phyloP scores from a whole-genome alignment of 1,284 basidiomycete species.

The Wolfiporia cocos region DNA sequence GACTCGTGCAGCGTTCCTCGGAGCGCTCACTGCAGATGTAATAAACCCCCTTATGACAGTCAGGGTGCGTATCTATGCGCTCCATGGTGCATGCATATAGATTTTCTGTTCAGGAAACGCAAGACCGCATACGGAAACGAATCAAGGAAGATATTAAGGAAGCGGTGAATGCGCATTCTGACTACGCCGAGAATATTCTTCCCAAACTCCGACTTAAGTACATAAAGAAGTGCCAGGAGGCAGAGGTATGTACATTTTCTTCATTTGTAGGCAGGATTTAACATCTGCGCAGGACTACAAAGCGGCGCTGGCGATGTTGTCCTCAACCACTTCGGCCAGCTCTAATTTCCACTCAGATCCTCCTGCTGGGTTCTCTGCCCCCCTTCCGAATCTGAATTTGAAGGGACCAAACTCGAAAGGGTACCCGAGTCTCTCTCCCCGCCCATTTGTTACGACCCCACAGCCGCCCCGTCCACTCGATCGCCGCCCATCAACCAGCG shows the following conservation, averaged over 20 bases:
- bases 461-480: constrained; percentile 68
- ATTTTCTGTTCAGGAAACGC: constrained; percentile 55
- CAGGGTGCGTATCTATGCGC: constrained; percentile 41
- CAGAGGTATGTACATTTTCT: constrained; percentile 66
- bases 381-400: constrained; percentile 21
- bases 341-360: constrained; percentile 6
- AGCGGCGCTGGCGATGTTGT: constrained; percentile 34
- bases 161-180: constrained; percentile 65
- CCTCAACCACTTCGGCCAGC: not conserved
- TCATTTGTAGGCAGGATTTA: too few relatives aligned
- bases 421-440: constrained; percentile 26
- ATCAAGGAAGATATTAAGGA: constrained; percentile 85
- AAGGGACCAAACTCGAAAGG: constrained; percentile 30
- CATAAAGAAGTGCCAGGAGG: constrained; percentile 74
- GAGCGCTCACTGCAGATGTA: constrained; percentile 65
- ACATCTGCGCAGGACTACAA: constrained; percentile 67
- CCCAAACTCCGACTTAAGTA: constrained; percentile 78
- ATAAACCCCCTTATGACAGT: constrained; percentile 60
- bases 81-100: constrained; percentile 4
- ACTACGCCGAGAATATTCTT: constrained; percentile 70
- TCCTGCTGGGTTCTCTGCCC: constrained; percentile 10
- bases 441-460: constrained; percentile 52
- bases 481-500: constrained; percentile 62
- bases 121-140: constrained; percentile 83
- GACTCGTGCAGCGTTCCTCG: constrained; percentile 69